Conservation (phyloP, 108 stramenopile species). For the Pseudonitzschia delicatissima region DNA sequence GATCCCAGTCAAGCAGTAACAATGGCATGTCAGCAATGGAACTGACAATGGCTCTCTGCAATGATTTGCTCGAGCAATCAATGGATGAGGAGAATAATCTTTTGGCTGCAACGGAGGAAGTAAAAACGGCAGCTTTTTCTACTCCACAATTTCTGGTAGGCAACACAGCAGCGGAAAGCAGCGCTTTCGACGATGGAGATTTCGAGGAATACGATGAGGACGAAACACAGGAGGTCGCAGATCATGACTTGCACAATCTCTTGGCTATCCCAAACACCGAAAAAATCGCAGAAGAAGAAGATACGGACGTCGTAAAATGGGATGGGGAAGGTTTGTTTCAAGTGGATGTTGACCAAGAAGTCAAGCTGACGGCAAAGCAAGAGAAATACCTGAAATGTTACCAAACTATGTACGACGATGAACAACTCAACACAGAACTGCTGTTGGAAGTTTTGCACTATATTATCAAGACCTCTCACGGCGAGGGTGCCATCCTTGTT, state of each 20-base stretch:
- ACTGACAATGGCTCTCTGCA: constrained; percentile 45
- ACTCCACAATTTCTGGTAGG: constrained; percentile 3
- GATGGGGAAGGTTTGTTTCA: constrained; percentile 58
- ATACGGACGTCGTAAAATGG: constrained; percentile 53
- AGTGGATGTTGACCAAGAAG: constrained; percentile 25
- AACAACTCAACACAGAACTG: constrained; percentile 57
- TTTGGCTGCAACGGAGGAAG: neutral
- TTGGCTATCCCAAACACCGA: neutral
- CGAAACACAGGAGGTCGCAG: constrained; percentile 26
- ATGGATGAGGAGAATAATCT: constrained; percentile 1
- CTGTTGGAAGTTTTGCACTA: constrained; percentile 53
- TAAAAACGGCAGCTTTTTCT: constrained; percentile 9
- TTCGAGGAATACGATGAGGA: constrained; percentile 28
- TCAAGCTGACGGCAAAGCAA: constrained; percentile 39
- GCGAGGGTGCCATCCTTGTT: constrained; percentile 84
- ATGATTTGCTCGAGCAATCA: constrained; percentile 31
- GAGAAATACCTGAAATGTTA: constrained; percentile 58
- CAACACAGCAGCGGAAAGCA: neutral
- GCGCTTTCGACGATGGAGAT: neutral
- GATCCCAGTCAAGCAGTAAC: neutral
- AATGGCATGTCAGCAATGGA: neutral
- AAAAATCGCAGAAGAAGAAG: constrained; percentile 40
- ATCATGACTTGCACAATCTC: constrained; percentile 30
- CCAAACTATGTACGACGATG: constrained; percentile 68
- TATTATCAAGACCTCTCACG: constrained; percentile 53